Percentiles rank a stretch among this genome's conserved stretches.
Evolutionary conservation across 768 basidiomycete species (phyloP).

Genomic region (Amanita exitialis): DNA sequence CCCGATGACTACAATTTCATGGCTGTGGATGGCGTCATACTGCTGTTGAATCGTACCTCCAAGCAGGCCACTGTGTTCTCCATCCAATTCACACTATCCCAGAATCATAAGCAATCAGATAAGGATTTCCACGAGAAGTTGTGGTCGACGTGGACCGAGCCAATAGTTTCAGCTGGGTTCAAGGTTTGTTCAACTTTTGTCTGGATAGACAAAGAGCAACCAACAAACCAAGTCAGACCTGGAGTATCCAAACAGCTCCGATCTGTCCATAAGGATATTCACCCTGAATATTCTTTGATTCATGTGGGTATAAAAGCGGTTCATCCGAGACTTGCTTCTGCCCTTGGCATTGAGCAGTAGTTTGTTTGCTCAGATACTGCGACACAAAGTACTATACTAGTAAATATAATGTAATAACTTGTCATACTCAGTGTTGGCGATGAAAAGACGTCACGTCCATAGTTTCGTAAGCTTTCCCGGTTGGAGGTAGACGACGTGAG

Average conservation of each 20-base stretch:
- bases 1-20: slow-evolving; percentile 10
- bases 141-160: slow-evolving; percentile 8
- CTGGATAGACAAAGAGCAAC: slow-evolving; percentile 11
- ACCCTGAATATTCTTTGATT: slow-evolving; percentile 8
- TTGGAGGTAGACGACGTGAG: too few species aligned
- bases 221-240: slow-evolving; percentile 7
- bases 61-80: slow-evolving; percentile 8
- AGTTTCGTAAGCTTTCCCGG: too few species aligned
- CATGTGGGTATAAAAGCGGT: slow-evolving; percentile 10
- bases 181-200: slow-evolving; percentile 10
- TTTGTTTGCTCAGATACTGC: background rate
- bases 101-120: slow-evolving; percentile 10
- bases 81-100: slow-evolving; percentile 11
- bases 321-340: slow-evolving; percentile 9
- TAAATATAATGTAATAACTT: too few species aligned
- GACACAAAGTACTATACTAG: too few species aligned
- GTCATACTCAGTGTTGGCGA: too few species aligned
- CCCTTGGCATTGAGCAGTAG: slow-evolving; percentile 4
- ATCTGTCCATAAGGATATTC: slow-evolving; percentile 8
- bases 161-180: slow-evolving; percentile 8
- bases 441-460: too few species aligned
- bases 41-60: slow-evolving; percentile 8
- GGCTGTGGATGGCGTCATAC: slow-evolving; percentile 10
- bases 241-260: slow-evolving; percentile 5
- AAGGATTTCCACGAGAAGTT: slow-evolving; percentile 8